These are phyloP conservation scores for Nakazawaea wickerhamii DNA, from an alignment of 805 yeast species.

Conservation along the genomic window DNA sequence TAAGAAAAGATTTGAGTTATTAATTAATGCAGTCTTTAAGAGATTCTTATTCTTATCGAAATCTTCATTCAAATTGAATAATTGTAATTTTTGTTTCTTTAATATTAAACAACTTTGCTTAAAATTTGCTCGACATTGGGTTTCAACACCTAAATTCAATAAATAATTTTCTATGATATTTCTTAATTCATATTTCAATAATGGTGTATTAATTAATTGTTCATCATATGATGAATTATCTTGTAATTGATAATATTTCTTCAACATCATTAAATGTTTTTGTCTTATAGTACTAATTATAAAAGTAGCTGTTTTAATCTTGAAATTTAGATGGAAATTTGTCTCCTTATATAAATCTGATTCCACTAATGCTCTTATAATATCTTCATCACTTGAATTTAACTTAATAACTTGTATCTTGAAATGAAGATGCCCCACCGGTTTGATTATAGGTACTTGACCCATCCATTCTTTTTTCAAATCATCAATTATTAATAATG, in stretches of 20 bases:
- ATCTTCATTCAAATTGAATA: conserved; percentile 16
- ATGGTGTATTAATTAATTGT: conserved; percentile 19
- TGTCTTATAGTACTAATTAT: conserved; percentile 54
- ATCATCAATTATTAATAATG: conserved; percentile 49
- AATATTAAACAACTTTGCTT: conserved; percentile 43
- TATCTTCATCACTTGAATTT: conserved; percentile 40
- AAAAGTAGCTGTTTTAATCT: conserved; percentile 54
- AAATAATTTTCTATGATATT: conserved; percentile 67
- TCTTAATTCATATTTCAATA: conserved; percentile 52
- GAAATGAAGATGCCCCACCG: conserved; percentile 32
- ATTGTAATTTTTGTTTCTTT: conserved; percentile 34
- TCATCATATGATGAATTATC: conserved; percentile 7
- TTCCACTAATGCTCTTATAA: conserved; percentile 43
- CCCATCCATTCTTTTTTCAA: conserved; percentile 52
- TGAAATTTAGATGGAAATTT: conserved; percentile 46
- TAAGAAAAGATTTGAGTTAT: conserved; percentile 18
- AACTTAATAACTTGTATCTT: conserved; percentile 48
- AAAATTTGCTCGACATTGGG: conserved; percentile 65
- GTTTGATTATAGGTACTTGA: conserved; percentile 38
- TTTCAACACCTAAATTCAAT: conserved; percentile 60
- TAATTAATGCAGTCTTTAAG: conserved; percentile 28
- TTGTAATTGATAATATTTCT: conserved; percentile 21
- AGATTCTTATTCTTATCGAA: conserved; percentile 23
- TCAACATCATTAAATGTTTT: conserved; percentile 32
- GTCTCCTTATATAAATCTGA: conserved; percentile 67